A percentile compares a stretch with the other conserved stretches of the same genome.
phyloP scores from a whole-genome alignment of 768 basidiomycete genomes.

The Psilocybe subaeruginosa region DNA sequence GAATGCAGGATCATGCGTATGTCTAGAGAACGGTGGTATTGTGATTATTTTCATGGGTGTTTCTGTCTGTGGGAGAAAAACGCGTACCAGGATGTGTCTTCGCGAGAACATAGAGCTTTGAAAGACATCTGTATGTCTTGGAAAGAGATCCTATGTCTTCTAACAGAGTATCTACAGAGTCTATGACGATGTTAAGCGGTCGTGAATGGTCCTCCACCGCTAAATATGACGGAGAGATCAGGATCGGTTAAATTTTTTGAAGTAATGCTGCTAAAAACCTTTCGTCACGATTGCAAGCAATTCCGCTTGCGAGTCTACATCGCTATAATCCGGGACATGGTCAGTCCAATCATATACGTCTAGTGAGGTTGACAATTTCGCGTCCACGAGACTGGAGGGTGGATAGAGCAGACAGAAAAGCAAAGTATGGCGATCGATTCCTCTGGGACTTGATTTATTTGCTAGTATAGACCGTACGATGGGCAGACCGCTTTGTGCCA shows the following conservation, averaged over 20 bases:
- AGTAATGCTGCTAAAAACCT: conserved; percentile 27
- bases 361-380: conserved; percentile 29
- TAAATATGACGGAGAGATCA: conserved; percentile 8
- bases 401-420: conserved; percentile 66
- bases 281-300: conserved; percentile 46
- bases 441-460: conserved; percentile 18
- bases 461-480: conserved; percentile 51
- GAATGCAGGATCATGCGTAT: conserved; percentile 64
- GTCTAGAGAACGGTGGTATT: conserved; percentile 5
- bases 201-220: conserved; percentile 39
- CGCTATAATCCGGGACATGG: conserved; percentile 28
- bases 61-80: background rate
- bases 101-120: conserved; percentile 46
- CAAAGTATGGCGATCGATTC: conserved; percentile 22
- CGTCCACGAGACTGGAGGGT: conserved; percentile 41
- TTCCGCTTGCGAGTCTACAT: conserved; percentile 28
- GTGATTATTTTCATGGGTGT: background rate
- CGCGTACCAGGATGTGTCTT: conserved; percentile 52
- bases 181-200: conserved; percentile 67
- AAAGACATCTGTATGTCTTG: conserved; percentile 55
- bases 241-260: background rate
- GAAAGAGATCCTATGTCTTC: conserved; percentile 60
- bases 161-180: conserved; percentile 70
- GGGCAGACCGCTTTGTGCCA: conserved; percentile 59
- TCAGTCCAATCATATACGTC: conserved; percentile 36